Percentiles rank a stretch among this genome's conserved stretches.
These are phyloP conservation scores for Ostreobium quekettii DNA, from an alignment of 139 green algal genomes.

Conservation along the genomic window DNA sequence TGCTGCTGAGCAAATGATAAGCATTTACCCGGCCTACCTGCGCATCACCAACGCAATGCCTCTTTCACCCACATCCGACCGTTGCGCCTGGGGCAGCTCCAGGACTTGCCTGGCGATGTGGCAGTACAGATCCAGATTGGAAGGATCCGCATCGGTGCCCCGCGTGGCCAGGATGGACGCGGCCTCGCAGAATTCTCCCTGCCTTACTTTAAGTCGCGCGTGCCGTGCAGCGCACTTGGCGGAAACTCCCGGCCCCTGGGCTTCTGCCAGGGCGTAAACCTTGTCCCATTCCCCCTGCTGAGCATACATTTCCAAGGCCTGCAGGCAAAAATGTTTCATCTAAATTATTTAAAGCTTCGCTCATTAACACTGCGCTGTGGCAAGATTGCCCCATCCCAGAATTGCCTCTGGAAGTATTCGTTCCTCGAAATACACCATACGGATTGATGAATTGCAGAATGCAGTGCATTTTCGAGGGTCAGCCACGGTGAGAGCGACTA, in stretches of 20 bases:
- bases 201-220: conserved; percentile 46
- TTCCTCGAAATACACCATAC: too few relatives aligned
- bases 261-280: conserved; percentile 36
- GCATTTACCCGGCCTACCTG: not conserved
- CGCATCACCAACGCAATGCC: not conserved
- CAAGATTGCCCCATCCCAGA: too few relatives aligned
- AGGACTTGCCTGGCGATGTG: conserved; percentile 52
- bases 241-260: conserved; percentile 37
- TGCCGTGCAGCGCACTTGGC: conserved; percentile 42
- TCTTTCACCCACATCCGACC: conserved; percentile 32
- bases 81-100: conserved; percentile 19
- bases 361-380: too few relatives aligned
- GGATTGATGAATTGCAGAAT: too few relatives aligned
- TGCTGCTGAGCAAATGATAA: not conserved
- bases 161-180: conserved; percentile 37
- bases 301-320: conserved; percentile 52
- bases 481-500: too few relatives aligned
- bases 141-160: conserved; percentile 28
- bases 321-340: not conserved
- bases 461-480: too few relatives aligned
- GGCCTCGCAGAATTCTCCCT: conserved; percentile 33
- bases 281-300: conserved; percentile 54
- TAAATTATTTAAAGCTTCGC: not conserved
- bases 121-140: conserved; percentile 55
- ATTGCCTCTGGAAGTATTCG: too few relatives aligned